Percentiles rank a stretch among this genome's conserved stretches.
Evolutionary conservation across 108 stramenopile genomes (phyloP).

Genomic region (Skeletonema grethae): DNA sequence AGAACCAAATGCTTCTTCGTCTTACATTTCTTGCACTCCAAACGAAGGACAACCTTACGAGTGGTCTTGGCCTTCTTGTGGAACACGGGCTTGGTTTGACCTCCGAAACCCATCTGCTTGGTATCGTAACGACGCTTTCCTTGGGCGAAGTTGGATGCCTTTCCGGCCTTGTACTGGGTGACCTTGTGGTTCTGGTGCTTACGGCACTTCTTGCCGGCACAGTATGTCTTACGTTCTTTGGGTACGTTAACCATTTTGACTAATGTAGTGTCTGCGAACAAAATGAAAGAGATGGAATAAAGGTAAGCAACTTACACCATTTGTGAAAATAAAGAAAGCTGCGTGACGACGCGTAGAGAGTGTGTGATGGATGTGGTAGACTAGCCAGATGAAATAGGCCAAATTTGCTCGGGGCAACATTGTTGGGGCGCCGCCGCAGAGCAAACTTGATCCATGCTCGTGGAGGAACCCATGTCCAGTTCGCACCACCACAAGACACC

Average conservation of each 20-base stretch:
- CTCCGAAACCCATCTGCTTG: constrained; percentile 99
- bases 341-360: background rate
- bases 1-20: constrained; percentile 97
- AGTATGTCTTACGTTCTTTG: constrained; percentile 98
- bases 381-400: background rate
- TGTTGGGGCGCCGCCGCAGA: background rate
- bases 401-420: background rate
- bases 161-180: constrained; percentile 99
- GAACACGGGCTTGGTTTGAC: constrained; percentile 99
- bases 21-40: constrained; percentile 99
- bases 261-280: background rate
- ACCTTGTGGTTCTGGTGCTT: constrained; percentile 99
- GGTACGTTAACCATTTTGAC: constrained; percentile 97
- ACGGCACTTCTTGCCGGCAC: constrained; percentile 95
- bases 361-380: background rate
- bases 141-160: constrained; percentile 99
- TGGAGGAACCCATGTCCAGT: background rate
- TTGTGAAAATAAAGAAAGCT: background rate
- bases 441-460: background rate
- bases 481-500: background rate
- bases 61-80: constrained; percentile 99
- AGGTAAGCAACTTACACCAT: background rate
- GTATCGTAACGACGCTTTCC: constrained; percentile 99
- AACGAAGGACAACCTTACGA: constrained; percentile 98
- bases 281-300: background rate